A percentile compares a stretch with the other conserved stretches of the same genome.
These are phyloP conservation scores for Anacardium occidentale DNA, from an alignment of 345 rosid species.

Conservation along the genomic window DNA sequence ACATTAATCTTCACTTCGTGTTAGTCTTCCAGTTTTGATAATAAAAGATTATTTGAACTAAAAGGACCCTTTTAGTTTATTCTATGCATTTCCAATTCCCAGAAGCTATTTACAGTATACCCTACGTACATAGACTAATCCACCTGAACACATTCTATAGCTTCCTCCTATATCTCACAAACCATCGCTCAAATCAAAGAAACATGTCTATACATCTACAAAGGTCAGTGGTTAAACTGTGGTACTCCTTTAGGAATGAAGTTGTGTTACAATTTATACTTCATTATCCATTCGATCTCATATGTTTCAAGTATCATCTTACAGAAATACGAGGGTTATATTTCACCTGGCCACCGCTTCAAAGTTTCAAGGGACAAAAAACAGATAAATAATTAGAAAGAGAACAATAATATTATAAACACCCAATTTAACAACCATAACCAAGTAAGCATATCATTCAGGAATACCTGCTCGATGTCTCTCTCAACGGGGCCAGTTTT, in stretches of 20 bases:
- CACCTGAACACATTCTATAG: neutral
- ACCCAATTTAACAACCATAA: neutral
- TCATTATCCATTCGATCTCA: neutral
- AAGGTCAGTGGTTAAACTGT: neutral
- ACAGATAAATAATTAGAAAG: neutral
- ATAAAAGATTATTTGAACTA: too few species aligned
- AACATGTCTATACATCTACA: neutral
- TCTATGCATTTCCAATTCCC: neutral
- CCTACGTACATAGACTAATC: neutral
- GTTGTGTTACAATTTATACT: neutral
- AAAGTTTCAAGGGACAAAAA: neutral
- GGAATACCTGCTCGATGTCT: slow-evolving; percentile 86
- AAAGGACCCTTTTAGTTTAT: too few species aligned
- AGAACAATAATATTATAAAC: neutral
- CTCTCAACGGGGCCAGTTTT: slow-evolving; percentile 82
- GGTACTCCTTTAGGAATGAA: too few species aligned
- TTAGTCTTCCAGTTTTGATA: too few species aligned
- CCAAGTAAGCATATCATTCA: neutral
- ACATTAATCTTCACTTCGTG: too few species aligned
- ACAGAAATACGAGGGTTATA: too few species aligned
- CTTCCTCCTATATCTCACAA: neutral
- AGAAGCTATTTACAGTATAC: slow-evolving; percentile 5
- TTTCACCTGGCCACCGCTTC: too few species aligned
- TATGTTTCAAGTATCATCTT: neutral
- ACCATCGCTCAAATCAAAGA: neutral